These are phyloP conservation scores for Phytophthora megakarya DNA, from an alignment of 352 stramenopile genomes.

Conservation along the genomic window DNA sequence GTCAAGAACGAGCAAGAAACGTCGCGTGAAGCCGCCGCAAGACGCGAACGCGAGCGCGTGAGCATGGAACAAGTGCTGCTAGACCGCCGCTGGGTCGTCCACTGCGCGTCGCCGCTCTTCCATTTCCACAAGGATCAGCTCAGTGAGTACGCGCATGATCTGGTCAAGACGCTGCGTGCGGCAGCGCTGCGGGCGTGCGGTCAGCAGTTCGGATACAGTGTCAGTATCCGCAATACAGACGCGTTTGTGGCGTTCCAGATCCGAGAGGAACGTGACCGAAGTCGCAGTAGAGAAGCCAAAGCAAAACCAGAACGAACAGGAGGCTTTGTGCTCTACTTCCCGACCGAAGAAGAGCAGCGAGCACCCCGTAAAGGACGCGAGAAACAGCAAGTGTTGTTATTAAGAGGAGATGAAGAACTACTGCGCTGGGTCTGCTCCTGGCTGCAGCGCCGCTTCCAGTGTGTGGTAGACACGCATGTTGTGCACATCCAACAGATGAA, in stretches of 20 bases:
- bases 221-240: slow-evolving; percentile 60
- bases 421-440: slow-evolving; percentile 59
- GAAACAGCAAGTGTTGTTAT: slow-evolving; percentile 57
- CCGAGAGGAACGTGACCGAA: slow-evolving; percentile 48
- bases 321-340: slow-evolving; percentile 76
- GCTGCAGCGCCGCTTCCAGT: slow-evolving; percentile 78
- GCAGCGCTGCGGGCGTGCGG: slow-evolving; percentile 47
- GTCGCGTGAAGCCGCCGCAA: slow-evolving; percentile 22
- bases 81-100: slow-evolving; percentile 52
- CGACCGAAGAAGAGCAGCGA: slow-evolving; percentile 39
- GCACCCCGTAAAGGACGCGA: slow-evolving; percentile 45
- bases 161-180: slow-evolving; percentile 68
- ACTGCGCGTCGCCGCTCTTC: slow-evolving; percentile 71
- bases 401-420: slow-evolving; percentile 62
- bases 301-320: slow-evolving; percentile 28
- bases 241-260: slow-evolving; percentile 65
- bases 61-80: slow-evolving; percentile 67
- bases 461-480: slow-evolving; percentile 55
- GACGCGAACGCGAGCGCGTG: slow-evolving; percentile 34
- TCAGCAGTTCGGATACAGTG: slow-evolving; percentile 66
- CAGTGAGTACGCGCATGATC: slow-evolving; percentile 60
- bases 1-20: slow-evolving; percentile 15
- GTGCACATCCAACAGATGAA: slow-evolving; percentile 56
- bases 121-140: slow-evolving; percentile 56
- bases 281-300: slow-evolving; percentile 1